Base-by-base conservation (phyloP, 2,329 filamentous ascomycete species). In the Aspergillus sp. region DNA sequence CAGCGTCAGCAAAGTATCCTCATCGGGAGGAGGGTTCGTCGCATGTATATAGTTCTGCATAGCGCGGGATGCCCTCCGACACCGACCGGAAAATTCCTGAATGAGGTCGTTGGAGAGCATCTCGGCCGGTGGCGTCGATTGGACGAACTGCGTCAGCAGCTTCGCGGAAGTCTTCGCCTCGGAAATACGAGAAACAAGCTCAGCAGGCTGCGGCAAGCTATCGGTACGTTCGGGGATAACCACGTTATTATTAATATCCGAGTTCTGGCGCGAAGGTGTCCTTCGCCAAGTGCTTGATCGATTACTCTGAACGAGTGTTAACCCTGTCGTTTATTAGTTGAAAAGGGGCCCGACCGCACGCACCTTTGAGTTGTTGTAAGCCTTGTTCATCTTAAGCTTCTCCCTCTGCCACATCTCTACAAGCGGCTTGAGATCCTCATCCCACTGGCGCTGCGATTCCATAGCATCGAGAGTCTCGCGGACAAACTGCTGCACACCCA, bases 91-190 rank as follows among this genome's bases (percentile, higher is more conserved):
- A 71, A 99, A 98, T 76, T 99, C 95, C 70, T 88, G 89, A 71
- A 97, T 87, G 52, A 99, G 82, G n/a, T 97, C 93, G 68, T 96
- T 93, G 53, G 81, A 75, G 18, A 92, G 81, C 22, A 97, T 79
- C 70, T 96, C 92, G 13, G 82, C 77, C 0, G 89, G 81, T 0
- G 91, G 86, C 0, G 93, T 96, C 56, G 90, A 93, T 74, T 93
- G 90, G 17, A 96, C 87, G 6, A 97, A 88, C 74, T 99, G 93
- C 52, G 91, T 84, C n/a, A 99, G 85, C 5, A 99, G 85, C 72
- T 93, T 93, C 6, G 93, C 93, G 3, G 92, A 96, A 2, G 91
- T 96, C 61, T 85, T 85, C 8, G 93, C 93, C 78, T 99, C 95
- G 72, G 96, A 90, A 39, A 99, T 85, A 44, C 95, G 85, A 57